These are phyloP conservation scores for Nematodospora valgi DNA, from an alignment of 805 yeast genomes.

Conservation along the genomic window DNA sequence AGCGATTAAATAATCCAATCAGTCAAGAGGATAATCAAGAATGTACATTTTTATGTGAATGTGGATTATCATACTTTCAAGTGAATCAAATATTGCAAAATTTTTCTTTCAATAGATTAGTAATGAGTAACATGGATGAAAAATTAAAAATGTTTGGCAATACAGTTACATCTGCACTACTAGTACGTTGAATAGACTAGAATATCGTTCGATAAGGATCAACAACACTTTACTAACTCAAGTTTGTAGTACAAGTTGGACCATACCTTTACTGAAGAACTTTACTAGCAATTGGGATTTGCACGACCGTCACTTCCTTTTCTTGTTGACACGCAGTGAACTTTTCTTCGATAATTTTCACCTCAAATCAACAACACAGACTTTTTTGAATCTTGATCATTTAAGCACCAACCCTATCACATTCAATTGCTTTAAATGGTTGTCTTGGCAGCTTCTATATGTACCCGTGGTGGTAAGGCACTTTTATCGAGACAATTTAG, in stretches of 20 bases:
- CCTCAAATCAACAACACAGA: conserved; percentile 3
- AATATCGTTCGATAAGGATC: background rate
- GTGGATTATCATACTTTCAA: conserved; percentile 8
- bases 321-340: conserved; percentile 7
- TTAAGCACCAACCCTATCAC: background rate
- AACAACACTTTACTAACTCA: conserved; percentile 1
- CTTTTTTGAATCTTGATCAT: background rate
- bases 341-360: conserved; percentile 1
- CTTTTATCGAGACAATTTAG: conserved; percentile 88
- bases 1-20: background rate
- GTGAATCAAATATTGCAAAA: background rate
- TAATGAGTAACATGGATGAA: background rate
- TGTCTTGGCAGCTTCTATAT: conserved; percentile 89
- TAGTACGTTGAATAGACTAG: conserved; percentile 8
- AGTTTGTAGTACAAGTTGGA: conserved; percentile 3
- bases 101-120: conserved; percentile 1
- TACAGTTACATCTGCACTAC: background rate
- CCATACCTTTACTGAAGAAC: conserved; percentile 1
- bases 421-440: conserved; percentile 44
- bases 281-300: conserved; percentile 1
- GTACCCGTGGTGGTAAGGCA: conserved; percentile 91
- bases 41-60: conserved; percentile 1
- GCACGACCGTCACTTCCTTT: conserved; percentile 3
- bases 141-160: background rate
- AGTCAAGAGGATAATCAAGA: background rate